phyloP scores from a whole-genome alignment of 805 yeast species.

The Ogataea henricii region DNA sequence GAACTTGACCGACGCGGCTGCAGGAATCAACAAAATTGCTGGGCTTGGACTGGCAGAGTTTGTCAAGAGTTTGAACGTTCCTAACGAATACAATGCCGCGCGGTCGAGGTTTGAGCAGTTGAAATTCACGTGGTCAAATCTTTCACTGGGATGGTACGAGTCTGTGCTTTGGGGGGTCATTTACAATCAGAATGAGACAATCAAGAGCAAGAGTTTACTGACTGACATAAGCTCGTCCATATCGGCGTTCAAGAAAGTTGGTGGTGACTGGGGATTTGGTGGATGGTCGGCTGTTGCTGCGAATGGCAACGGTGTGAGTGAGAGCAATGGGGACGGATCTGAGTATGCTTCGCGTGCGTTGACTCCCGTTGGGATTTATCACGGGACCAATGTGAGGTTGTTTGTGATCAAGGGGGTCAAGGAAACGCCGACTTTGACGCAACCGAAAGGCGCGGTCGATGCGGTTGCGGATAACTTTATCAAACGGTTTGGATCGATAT shows the following conservation, averaged over 20 bases:
- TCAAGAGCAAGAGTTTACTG: constrained; percentile 31
- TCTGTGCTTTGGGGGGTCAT: constrained; percentile 64
- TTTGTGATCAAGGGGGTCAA: constrained; percentile 38
- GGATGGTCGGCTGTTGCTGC: constrained; percentile 15
- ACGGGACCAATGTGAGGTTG: constrained; percentile 44
- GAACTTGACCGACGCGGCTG: constrained; percentile 29
- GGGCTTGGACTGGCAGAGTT: constrained; percentile 31
- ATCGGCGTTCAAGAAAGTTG: constrained; percentile 35
- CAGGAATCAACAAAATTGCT: constrained; percentile 44
- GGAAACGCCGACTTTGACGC: constrained; percentile 28
- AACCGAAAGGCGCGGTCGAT: constrained; percentile 48
- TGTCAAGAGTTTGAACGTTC: constrained; percentile 16
- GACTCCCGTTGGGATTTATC: constrained; percentile 42
- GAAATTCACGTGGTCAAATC: constrained; percentile 60
- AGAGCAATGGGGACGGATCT: constrained; percentile 6
- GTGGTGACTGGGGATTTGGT: constrained; percentile 39
- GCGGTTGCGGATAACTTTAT: constrained; percentile 50
- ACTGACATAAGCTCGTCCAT: constrained; percentile 38
- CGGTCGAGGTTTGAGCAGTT: constrained; percentile 47
- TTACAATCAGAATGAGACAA: constrained; percentile 43
- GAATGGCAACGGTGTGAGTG: neutral
- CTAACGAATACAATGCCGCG: constrained; percentile 43
- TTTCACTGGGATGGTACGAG: constrained; percentile 76
- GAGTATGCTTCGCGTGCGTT: constrained; percentile 17
- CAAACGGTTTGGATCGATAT: constrained; percentile 48